Evolutionary conservation across 352 stramenopile genomes (phyloP), one percentile per base, ranked within the genome.

Genomic region (Phytophthora crassamura): DNA sequence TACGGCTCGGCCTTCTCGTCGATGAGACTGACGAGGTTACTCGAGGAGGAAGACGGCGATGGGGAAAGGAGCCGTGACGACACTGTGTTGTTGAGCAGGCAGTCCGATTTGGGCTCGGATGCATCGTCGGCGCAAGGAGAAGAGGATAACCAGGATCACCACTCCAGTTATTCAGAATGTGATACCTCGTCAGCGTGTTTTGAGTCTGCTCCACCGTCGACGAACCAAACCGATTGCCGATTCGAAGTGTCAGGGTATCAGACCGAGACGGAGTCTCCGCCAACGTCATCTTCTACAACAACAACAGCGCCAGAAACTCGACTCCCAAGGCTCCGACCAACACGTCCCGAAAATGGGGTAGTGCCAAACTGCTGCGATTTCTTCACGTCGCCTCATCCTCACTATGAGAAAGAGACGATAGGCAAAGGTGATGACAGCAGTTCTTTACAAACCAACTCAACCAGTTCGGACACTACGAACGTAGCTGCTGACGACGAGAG

Each of bases 311-410:
- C 32, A 32, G 32, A 59, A 54, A 42, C 43, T 43, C 7, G n/a
- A 49, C 65, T 78, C 25, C 69, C 69, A 34, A 63, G 47, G 16
- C 42, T 75, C 35, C 59, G 39, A 64, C 59, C 56, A 22, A 68
- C 47, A 25, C 18, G 65, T 46, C 65, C 56, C 3, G 15, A 34
- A 20, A 43, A 43, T 39, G 62, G 55, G 34, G 65, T 78, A 7
- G 39, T 70, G 9, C 65, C 69, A 15, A 75, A 78, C 16, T 78
- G 69, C 65, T 78, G 69, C 42, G 69, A 78, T 39, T 75, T 53
- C 39, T 78, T 74, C 45, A 67, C 69, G 11, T 78, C 69, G 0
- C 59, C 69, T 11, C 65, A 75, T 35, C 69, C 65, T 48, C 69
- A 78, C 39, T 78, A 69, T 18, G 43, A 50, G 22, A 78, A 78